Conservation (phyloP, 2,329 filamentous ascomycete genomes). For the Nemania sp. region DNA sequence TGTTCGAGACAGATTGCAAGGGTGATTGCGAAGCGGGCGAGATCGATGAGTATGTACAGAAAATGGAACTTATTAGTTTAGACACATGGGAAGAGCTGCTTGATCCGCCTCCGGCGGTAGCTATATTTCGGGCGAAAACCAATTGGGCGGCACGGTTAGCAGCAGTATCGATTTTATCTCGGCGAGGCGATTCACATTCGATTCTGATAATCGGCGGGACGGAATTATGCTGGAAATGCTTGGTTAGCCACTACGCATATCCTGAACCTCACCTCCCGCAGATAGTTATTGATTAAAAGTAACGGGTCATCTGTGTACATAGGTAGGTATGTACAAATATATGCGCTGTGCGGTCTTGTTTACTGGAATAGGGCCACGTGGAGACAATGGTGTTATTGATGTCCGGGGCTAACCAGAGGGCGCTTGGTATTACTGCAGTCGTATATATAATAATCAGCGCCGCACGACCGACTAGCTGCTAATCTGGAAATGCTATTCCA, state of each 20-base stretch:
- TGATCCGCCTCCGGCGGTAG: conserved; percentile 1
- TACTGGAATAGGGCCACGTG: no score
- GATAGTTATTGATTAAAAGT: conserved; percentile 4
- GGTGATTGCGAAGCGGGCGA: not conserved
- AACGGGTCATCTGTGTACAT: no score
- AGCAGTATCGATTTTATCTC: conserved; percentile 1
- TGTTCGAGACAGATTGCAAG: conserved; percentile 10
- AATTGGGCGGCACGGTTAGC: conserved; percentile 14
- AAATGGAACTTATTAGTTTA: conserved; percentile 1
- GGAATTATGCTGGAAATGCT: conserved; percentile 16
- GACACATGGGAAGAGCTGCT: conserved; percentile 17
- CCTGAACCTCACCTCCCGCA: conserved; percentile 6
- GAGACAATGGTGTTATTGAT: no score
- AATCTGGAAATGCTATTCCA: no score
- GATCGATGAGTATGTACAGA: not conserved
- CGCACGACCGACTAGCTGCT: no score
- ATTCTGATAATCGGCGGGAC: not conserved
- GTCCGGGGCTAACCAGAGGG: no score
- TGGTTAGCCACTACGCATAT: conserved; percentile 1
- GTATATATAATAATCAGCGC: no score
- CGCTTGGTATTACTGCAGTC: no score
- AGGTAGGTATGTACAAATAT: no score
- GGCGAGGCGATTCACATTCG: not conserved
- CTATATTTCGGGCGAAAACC: conserved; percentile 1
- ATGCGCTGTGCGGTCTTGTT: no score